Base-by-base conservation (phyloP, 805 yeast species). In the Metschnikowia chrysomelidarum region DNA sequence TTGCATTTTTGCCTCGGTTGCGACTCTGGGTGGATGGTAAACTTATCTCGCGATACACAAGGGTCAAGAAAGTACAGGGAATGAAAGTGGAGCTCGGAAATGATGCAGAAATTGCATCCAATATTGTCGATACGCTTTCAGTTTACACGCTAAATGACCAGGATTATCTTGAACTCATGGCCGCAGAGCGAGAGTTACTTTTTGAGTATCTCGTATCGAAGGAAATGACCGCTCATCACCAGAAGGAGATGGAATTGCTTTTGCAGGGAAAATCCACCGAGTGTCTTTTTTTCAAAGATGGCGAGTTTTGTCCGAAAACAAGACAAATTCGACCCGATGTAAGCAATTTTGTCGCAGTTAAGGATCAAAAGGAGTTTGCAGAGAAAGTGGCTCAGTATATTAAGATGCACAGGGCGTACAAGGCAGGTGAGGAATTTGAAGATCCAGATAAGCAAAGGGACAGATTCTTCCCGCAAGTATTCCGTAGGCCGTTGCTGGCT, bases 131-230 rank as follows among this genome's bases (percentile, higher is more conserved):
- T 15, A 28, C 8, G 20, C 18, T 32, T 6, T n/a, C 23, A 30
- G 40, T 61, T 7, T 51, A 44, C 20, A 34, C 47, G 11, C 34
- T 61, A 8, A 32, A 49, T 3, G 38, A 44, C 19, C 43, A 53
- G 8, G 66, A 63, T 37, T 53, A 60, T 40, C 27, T 51, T 10
- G 55, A 53, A 19, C 42, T 65, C 15, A 34, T 65, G 28, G 43
- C 51, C 10, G 38, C 53, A 18, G 52, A 56, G 25, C 22, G 34
- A 22, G 38, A 36, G 7, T 35, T 64, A 11, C 50, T 65, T 26
- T 46, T 49, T 30, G 59, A 58, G 33, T 63, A 52, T 36, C 31
- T 49, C 12, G 43, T 37, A 17, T 49, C 61, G 1, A 39, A 41
- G 24, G 41, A 53, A 10, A 46, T 49, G 25, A 60, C 71, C 1